Evolutionary conservation across 306 rosid genomes (phyloP).

Genomic region (Acacia acuminata): DNA sequence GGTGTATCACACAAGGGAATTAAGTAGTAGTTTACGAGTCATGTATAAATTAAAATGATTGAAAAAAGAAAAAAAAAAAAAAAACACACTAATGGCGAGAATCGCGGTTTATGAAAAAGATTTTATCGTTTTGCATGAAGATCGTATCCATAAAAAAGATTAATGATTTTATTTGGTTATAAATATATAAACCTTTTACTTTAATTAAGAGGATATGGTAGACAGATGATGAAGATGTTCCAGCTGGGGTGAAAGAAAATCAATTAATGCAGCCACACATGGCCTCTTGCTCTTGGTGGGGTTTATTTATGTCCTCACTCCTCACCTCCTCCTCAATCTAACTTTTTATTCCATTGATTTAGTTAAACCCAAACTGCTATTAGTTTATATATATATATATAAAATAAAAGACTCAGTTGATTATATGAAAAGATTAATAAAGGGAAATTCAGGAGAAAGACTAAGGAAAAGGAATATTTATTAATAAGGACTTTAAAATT

Average conservation of each 20-base stretch:
- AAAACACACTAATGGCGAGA: slow-evolving; percentile 49
- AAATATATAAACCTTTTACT: background rate
- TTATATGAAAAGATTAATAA: too few species aligned
- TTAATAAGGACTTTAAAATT: too few species aligned
- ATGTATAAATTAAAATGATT: slow-evolving; percentile 10
- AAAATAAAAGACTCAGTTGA: too few species aligned
- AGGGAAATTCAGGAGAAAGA: too few species aligned
- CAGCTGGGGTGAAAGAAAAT: slow-evolving; percentile 29
- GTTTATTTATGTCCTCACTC: background rate
- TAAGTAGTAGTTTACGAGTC: slow-evolving; percentile 12
- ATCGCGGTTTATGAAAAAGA: slow-evolving; percentile 45
- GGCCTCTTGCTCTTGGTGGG: background rate
- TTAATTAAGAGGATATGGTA: slow-evolving; percentile 12
- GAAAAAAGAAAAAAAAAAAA: slow-evolving; percentile 10
- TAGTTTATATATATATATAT: too few species aligned
- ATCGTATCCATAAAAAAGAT: slow-evolving; percentile 36
- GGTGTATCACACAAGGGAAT: background rate
- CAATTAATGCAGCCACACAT: background rate
- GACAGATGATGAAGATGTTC: slow-evolving; percentile 21
- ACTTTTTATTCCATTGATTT: background rate
- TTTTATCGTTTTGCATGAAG: slow-evolving; percentile 47
- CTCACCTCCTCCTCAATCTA: background rate
- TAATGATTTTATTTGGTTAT: background rate
- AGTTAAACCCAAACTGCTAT: too few species aligned
- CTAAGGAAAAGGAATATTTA: too few species aligned